These are phyloP conservation scores for Clonostachys byssicola DNA, from an alignment of 2,329 filamentous ascomycete genomes.

Conservation along the genomic window DNA sequence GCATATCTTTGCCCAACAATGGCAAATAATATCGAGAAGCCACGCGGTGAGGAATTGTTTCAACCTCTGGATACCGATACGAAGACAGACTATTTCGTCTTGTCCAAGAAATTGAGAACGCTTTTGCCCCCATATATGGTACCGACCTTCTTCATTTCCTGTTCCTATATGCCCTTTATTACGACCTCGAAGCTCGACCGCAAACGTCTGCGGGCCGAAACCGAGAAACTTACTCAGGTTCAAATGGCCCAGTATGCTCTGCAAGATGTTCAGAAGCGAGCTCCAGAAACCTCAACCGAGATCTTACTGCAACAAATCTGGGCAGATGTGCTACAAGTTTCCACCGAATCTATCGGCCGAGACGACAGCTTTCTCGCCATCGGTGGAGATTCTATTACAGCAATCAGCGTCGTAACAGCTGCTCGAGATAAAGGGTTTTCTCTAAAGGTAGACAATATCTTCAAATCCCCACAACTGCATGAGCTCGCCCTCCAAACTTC, in stretches of 20 bases:
- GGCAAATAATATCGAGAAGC: not conserved
- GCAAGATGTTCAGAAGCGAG: not conserved
- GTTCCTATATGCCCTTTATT: slow-evolving; percentile 5
- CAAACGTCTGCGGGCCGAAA: slow-evolving; percentile 1
- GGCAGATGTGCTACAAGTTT: slow-evolving; percentile 37
- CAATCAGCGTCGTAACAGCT: slow-evolving; percentile 29
- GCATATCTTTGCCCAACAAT: not conserved
- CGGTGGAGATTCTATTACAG: slow-evolving; percentile 55
- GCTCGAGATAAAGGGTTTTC: not conserved
- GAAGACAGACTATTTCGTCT: not conserved
- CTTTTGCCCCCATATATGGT: slow-evolving; percentile 8
- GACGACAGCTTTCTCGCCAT: slow-evolving; percentile 57
- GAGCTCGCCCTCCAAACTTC: not conserved
- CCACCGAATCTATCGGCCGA: slow-evolving; percentile 41
- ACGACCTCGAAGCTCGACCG: slow-evolving; percentile 6
- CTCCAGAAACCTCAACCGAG: slow-evolving; percentile 11
- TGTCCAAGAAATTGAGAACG: not conserved
- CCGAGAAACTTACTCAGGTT: not conserved
- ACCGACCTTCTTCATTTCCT: slow-evolving; percentile 4
- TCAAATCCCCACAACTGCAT: slow-evolving; percentile 1
- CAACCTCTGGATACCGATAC: not conserved
- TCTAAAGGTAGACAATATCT: slow-evolving; percentile 3
- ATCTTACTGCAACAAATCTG: slow-evolving; percentile 39
- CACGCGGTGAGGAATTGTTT: slow-evolving; percentile 3
- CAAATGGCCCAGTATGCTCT: not conserved